Base-by-base conservation (phyloP, 208 protist genomes). In the Vickermania spadyakhi region DNA sequence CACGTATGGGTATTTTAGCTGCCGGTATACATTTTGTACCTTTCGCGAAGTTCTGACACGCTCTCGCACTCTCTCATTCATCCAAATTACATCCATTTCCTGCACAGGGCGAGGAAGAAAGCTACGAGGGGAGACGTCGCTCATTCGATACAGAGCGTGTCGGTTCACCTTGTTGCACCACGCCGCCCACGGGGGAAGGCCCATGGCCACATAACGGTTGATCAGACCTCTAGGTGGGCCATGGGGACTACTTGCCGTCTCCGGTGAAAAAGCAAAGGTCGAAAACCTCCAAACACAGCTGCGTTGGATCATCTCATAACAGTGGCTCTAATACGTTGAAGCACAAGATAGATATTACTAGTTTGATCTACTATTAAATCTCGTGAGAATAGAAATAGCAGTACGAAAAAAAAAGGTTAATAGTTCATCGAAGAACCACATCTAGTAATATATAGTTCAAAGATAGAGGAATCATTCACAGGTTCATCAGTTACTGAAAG, bases 81-180 rank as follows among this genome's bases (percentile, higher is more conserved):
- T 59, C 86, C 89, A 96, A 70, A 96, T 93, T 3, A 91, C 89
- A 60, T 96, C 86, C 84, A 96, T 91, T 66, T 91, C 74, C 11
- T 96, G 89, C 23, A 85, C 81, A 2, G 74, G 61, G 61, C 84
- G 86, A 21, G 89, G 89, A 2, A 92, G 66, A 50, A 96, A 86
- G 18, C 55, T 56, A 31, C 84, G 89, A 28, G 80, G 73, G 2
- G 74, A 74, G n/a, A 90, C 73, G 30, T 89, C 82, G 30, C 77
- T 82, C 84, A 96, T 86, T 52, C 86, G 80, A 73, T 96, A 96
- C 29, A 90, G 72, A 7, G 85, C 65, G 56, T 93, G 79, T 22
- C 83, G 79, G 68, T 90, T 91, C 2, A 96, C 75, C 13, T 77
- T 73, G 59, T 89, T 91, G 62, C 85, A 92, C 84, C 85, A 96